phyloP scores from a whole-genome alignment of 1,284 basidiomycete genomes.

The Taiwanofungus camphoratus region DNA sequence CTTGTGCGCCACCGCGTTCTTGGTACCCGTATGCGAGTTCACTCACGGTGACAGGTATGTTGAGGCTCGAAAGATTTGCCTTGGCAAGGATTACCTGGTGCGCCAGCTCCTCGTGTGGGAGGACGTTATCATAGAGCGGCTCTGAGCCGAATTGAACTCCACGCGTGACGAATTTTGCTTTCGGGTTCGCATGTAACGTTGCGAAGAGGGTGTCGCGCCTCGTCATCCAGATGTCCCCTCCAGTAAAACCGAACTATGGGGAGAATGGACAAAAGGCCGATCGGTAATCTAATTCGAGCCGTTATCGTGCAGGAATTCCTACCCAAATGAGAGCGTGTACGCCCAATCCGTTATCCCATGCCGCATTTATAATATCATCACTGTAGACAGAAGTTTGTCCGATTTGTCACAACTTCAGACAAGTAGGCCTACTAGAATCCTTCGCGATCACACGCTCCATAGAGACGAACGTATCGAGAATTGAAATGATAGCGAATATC shows the following conservation, averaged over 20 bases:
- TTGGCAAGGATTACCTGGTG: constrained; percentile 48
- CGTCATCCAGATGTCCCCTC: constrained; percentile 46
- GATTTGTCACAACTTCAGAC: not conserved
- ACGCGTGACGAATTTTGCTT: constrained; percentile 62
- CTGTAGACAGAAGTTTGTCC: constrained; percentile 28
- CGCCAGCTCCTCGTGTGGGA: constrained; percentile 48
- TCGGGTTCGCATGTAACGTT: constrained; percentile 56
- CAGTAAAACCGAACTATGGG: constrained; percentile 57
- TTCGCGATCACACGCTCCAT: constrained; percentile 56
- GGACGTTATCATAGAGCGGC: constrained; percentile 60
- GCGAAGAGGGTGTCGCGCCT: constrained; percentile 50
- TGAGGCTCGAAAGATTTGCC: constrained; percentile 41
- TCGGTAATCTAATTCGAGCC: not conserved
- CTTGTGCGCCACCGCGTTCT: constrained; percentile 44
- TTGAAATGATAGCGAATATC: constrained; percentile 57
- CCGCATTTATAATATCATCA: constrained; percentile 65
- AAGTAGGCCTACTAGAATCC: constrained; percentile 58
- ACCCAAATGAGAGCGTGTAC: constrained; percentile 76
- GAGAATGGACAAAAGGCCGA: constrained; percentile 1
- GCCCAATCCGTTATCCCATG: constrained; percentile 63
- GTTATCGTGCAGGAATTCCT: constrained; percentile 15
- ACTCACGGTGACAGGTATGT: constrained; percentile 63
- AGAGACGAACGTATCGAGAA: constrained; percentile 67
- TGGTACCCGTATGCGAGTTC: constrained; percentile 47
- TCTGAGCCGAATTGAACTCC: constrained; percentile 72